Conservation (phyloP, 768 basidiomycete genomes). For the Suillus placidus region DNA sequence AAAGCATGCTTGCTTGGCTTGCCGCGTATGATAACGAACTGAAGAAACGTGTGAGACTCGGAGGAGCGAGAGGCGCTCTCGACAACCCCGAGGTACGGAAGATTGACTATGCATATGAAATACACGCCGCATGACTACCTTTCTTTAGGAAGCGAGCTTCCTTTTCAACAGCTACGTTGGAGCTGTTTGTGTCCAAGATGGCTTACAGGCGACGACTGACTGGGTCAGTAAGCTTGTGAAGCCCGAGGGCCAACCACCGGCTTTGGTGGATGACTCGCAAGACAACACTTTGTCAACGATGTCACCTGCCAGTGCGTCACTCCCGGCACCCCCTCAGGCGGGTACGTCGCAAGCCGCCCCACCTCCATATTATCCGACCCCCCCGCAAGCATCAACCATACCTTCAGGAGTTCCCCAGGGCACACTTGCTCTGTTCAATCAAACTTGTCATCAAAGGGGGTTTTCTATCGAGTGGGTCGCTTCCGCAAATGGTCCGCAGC, state of each 20-base stretch:
- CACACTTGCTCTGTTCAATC: slow-evolving; percentile 46
- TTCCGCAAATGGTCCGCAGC: slow-evolving; percentile 49
- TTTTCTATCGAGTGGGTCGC: slow-evolving; percentile 47
- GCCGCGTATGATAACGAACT: slow-evolving; percentile 50
- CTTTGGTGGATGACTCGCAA: slow-evolving; percentile 19
- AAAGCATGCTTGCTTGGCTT: slow-evolving; percentile 51
- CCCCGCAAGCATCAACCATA: slow-evolving; percentile 14
- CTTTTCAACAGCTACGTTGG: slow-evolving; percentile 68
- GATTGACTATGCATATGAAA: not conserved
- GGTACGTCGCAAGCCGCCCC: slow-evolving; percentile 18
- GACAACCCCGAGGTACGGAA: slow-evolving; percentile 31
- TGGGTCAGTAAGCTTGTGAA: slow-evolving; percentile 65
- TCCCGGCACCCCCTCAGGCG: slow-evolving; percentile 10
- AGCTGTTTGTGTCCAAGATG: slow-evolving; percentile 61
- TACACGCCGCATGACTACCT: not conserved
- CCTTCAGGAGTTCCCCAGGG: slow-evolving; percentile 40
- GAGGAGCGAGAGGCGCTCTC: slow-evolving; percentile 32
- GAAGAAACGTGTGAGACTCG: slow-evolving; percentile 43
- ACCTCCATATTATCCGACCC: slow-evolving; percentile 24
- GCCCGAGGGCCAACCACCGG: slow-evolving; percentile 38
- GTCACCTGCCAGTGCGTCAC: slow-evolving; percentile 20
- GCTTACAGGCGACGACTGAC: slow-evolving; percentile 46
- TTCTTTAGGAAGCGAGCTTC: slow-evolving; percentile 43
- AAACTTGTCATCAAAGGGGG: slow-evolving; percentile 52
- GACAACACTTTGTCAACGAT: slow-evolving; percentile 8